Percentiles rank a stretch among this genome's conserved stretches.
Evolutionary conservation across 176 grass and related monocot species (phyloP).

Genomic region (Raddia distichophylla): DNA sequence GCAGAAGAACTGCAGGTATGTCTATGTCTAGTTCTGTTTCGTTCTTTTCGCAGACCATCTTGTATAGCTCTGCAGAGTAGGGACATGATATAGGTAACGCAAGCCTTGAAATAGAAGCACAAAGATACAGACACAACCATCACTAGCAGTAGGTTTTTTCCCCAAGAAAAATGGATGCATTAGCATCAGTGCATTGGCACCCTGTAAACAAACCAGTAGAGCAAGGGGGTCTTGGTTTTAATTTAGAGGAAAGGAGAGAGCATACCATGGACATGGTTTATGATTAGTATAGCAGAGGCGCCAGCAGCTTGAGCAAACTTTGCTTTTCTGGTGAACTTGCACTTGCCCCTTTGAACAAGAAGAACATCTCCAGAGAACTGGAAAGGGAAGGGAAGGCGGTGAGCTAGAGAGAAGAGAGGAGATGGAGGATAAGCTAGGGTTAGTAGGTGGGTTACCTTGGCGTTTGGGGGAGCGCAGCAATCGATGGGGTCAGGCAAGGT

Average conservation of each 20-base stretch:
- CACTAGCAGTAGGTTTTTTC: neutral
- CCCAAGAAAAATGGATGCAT: neutral
- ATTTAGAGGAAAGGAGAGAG: neutral
- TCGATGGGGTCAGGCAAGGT: conserved; percentile 71
- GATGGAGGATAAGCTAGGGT: no score
- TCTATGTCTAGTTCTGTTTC: conserved; percentile 88
- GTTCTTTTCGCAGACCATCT: conserved; percentile 93
- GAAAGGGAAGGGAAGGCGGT: neutral
- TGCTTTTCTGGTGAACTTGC: conserved; percentile 92
- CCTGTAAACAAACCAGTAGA: neutral
- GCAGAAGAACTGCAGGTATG: conserved; percentile 80
- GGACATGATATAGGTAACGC: conserved; percentile 2
- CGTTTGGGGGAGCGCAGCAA: conserved; percentile 57
- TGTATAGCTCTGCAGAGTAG: conserved; percentile 79
- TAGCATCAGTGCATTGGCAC: neutral
- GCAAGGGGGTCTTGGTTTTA: neutral
- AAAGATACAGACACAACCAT: neutral
- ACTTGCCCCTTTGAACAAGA: conserved; percentile 75
- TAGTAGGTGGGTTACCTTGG: conserved; percentile 42
- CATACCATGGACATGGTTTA: conserved; percentile 82
- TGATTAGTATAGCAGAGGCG: conserved; percentile 90
- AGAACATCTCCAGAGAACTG: conserved; percentile 83
- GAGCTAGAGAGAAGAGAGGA: no score
- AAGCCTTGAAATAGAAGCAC: neutral
- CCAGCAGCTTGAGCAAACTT: conserved; percentile 88